Percentiles rank a stretch among this genome's conserved stretches.
Conservation (phyloP, 2,329 filamentous ascomycete species). For the Paraphoma chrysanthemicola region DNA sequence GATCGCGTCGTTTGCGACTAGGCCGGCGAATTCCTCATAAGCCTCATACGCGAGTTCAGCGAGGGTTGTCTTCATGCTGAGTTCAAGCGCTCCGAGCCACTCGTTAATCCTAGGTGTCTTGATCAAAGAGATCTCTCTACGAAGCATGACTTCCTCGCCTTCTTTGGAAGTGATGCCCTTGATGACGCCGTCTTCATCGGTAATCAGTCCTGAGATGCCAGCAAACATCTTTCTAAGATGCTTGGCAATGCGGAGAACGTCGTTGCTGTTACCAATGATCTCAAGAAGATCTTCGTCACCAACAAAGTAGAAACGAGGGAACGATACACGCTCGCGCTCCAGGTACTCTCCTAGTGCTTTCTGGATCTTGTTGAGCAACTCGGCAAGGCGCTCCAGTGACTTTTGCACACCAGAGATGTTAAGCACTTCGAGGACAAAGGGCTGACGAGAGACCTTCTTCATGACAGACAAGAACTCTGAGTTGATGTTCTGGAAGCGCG, state of each 20-base stretch:
- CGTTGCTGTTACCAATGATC: conserved; percentile 99
- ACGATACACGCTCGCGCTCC: conserved; percentile 95
- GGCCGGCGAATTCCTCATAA: conserved; percentile 78
- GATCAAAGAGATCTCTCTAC: conserved; percentile 87
- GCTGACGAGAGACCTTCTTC: conserved; percentile 98
- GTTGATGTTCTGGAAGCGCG: conserved; percentile 98
- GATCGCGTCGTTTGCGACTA: conserved; percentile 76
- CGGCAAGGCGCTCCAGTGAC: conserved; percentile 92
- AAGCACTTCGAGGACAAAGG: conserved; percentile 93
- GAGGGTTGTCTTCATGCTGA: conserved; percentile 91
- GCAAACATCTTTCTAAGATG: conserved; percentile 99
- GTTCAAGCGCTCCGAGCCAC: conserved; percentile 93
- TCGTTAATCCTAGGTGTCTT: conserved; percentile 98
- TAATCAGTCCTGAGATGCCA: conserved; percentile 85
- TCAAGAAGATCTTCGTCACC: conserved; percentile 97
- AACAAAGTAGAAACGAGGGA: conserved; percentile 99
- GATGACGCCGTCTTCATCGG: conserved; percentile 90
- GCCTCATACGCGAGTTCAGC: conserved; percentile 90
- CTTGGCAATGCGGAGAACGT: conserved; percentile 93
- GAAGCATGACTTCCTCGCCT: conserved; percentile 84
- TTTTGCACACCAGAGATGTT: conserved; percentile 96
- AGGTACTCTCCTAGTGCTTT: conserved; percentile 98
- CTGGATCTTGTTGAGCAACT: conserved; percentile 97
- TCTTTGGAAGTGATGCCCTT: conserved; percentile 95
- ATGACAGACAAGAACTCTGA: conserved; percentile 98